Percentiles rank a stretch among this genome's conserved stretches.
Evolutionary conservation across 2,329 filamentous ascomycete species (phyloP).

Genomic region (Nigrospora sphaerica): DNA sequence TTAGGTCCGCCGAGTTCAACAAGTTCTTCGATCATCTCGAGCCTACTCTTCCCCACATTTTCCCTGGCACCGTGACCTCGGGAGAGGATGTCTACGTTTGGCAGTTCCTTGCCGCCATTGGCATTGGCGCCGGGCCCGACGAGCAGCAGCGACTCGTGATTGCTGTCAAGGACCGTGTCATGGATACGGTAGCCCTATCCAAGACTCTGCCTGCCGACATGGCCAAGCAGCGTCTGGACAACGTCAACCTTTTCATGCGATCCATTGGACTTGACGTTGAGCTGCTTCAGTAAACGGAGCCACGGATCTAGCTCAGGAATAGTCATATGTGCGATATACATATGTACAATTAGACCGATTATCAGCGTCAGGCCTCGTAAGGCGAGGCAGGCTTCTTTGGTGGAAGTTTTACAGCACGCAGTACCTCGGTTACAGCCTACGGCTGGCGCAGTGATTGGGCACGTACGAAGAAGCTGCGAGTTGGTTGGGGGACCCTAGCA

Average conservation of each 20-base stretch:
- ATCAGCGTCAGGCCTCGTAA: too few relatives aligned
- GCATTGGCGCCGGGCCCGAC: slow-evolving; percentile 85
- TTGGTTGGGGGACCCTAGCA: too few relatives aligned
- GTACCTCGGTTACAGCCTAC: too few relatives aligned
- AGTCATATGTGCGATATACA: too few relatives aligned
- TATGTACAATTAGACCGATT: too few relatives aligned
- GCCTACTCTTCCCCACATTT: slow-evolving; percentile 74
- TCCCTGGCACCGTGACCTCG: slow-evolving; percentile 84
- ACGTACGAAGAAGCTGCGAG: too few relatives aligned
- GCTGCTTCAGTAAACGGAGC: slow-evolving; percentile 33
- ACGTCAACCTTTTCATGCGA: slow-evolving; percentile 97
- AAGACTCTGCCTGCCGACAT: slow-evolving; percentile 87
- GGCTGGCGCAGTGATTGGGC: too few relatives aligned
- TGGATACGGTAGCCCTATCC: slow-evolving; percentile 84
- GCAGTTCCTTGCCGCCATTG: slow-evolving; percentile 94
- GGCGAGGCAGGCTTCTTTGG: too few relatives aligned
- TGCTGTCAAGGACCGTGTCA: slow-evolving; percentile 94
- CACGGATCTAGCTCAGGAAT: too few relatives aligned
- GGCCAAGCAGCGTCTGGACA: slow-evolving; percentile 73
- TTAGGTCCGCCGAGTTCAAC: slow-evolving; percentile 71
- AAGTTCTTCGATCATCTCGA: slow-evolving; percentile 82
- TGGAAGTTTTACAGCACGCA: too few relatives aligned
- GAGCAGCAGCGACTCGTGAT: slow-evolving; percentile 93
- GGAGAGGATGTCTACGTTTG: slow-evolving; percentile 95
- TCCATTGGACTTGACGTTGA: slow-evolving; percentile 98